Base-by-base conservation (phyloP, 2,329 filamentous ascomycete genomes). In the Venturia oleaginea region DNA sequence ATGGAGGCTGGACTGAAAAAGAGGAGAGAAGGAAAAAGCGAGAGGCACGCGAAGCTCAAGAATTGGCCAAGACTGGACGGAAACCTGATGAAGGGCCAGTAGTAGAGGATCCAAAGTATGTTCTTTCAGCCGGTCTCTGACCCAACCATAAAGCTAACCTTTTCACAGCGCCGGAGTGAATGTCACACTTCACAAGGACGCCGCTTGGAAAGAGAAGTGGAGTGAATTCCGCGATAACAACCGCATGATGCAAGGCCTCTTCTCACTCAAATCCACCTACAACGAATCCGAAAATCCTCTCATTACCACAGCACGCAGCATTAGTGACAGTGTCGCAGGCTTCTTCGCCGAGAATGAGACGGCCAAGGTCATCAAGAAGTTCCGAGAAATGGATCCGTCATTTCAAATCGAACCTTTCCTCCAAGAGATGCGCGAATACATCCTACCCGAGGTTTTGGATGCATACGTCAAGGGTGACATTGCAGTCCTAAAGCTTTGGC, bases 301-400 rank as follows among this genome's bases (percentile, higher is more conserved):
- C 54, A 91, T 99, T 68, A 90, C 87, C 59, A 97, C 93, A 0
- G 94, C 92, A 1, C 89, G 94, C 73, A 92, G 91, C 75, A 96
- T 99, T 70, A 93, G 92, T 38, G 94, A 99, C 76, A 86, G 89
- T 65, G 86, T 99, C 46, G 91, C 90, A 59, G 92, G 94, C 34
- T 99, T 97, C 80, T 99, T 99, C 69, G 94, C 94, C 67, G 94
- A 99, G 77, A 99, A 97, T 76, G 94, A 99, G 80, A 97, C 92
- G 0, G 94, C 94, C 37, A 89, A 88, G 84, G 94, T 99, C 42
- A 96, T 97, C 80, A 97, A 97, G 81, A 96, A 93, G 76, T 96
- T 99, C 82, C 88, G 93, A 59, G 85, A 92, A 71, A 97, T 97
- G 86, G 94, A 99, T 71, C 93, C 94, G 5, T 84, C 83, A 69